Percentiles rank a stretch among this genome's conserved stretches.
Evolutionary conservation across 148 eudicot species (phyloP).

Genomic region (Silene uniflora): DNA sequence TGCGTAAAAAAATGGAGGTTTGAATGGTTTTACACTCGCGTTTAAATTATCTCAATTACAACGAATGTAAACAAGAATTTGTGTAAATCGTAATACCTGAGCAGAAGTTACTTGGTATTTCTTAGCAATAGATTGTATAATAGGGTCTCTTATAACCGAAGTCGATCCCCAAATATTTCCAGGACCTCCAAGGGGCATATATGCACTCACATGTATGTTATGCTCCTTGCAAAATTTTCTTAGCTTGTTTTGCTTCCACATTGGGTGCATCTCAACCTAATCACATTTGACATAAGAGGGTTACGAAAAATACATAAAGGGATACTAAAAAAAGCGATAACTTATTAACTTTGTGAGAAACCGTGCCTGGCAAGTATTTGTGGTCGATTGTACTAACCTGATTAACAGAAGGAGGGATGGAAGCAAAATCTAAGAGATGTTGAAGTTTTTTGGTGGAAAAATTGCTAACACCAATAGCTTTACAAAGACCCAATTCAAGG

Average conservation of each 20-base stretch:
- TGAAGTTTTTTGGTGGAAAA: conserved; percentile 46
- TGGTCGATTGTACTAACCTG: conserved; percentile 30
- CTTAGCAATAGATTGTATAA: conserved; percentile 48
- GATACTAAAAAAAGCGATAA: too few species aligned
- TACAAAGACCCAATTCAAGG: conserved; percentile 52
- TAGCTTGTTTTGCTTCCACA: conserved; percentile 66
- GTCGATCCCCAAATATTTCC: conserved; percentile 65
- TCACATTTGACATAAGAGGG: not conserved
- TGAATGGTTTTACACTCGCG: too few species aligned
- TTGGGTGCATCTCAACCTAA: conserved; percentile 69
- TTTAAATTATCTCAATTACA: too few species aligned
- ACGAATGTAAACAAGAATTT: too few species aligned
- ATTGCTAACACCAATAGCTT: conserved; percentile 59
- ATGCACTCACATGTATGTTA: conserved; percentile 59
- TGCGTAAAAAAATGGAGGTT: too few species aligned
- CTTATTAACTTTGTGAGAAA: too few species aligned
- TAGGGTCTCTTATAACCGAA: conserved; percentile 42
- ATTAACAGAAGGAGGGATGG: conserved; percentile 50
- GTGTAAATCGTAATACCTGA: conserved; percentile 33
- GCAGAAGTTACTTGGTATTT: conserved; percentile 61
- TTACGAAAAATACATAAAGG: too few species aligned
- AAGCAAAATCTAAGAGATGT: conserved; percentile 40
- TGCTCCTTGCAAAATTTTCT: conserved; percentile 37
- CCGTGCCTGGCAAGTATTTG: too few species aligned
- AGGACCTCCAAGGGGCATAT: conserved; percentile 65